Conservation (phyloP, 1,139 yeast species). For the Pichia sp. region DNA sequence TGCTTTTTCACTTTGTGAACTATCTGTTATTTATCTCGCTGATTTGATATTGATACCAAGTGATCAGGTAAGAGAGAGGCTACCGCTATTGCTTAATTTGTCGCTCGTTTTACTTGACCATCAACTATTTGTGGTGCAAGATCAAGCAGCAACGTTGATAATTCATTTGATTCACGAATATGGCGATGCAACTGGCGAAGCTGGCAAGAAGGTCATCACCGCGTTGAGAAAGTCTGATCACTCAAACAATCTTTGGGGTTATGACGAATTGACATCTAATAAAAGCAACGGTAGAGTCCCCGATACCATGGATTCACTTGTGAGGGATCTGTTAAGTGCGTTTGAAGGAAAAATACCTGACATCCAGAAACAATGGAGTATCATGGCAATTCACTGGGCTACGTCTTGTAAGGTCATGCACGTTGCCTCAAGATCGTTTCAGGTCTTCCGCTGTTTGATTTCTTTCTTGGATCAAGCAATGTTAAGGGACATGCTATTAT, state of each 20-base stretch:
- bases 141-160: slow-evolving; percentile 72
- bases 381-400: slow-evolving; percentile 85
- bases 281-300: slow-evolving; percentile 85
- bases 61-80: slow-evolving; percentile 46
- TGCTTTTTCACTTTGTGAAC: slow-evolving; percentile 79
- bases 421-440: slow-evolving; percentile 94
- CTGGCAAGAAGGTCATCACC: slow-evolving; percentile 45
- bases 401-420: slow-evolving; percentile 97
- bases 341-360: slow-evolving; percentile 37
- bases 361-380: slow-evolving; percentile 77
- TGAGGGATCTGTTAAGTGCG: slow-evolving; percentile 55
- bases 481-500: slow-evolving; percentile 90
- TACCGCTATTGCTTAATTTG: slow-evolving; percentile 79
- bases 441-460: slow-evolving; percentile 75
- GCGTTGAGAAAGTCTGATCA: slow-evolving; percentile 42
- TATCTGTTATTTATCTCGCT: slow-evolving; percentile 77
- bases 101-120: slow-evolving; percentile 81
- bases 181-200: slow-evolving; percentile 45
- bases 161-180: slow-evolving; percentile 66
- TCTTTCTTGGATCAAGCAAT: slow-evolving; percentile 77
- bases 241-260: slow-evolving; percentile 61
- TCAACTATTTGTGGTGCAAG: slow-evolving; percentile 74
- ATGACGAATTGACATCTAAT: slow-evolving; percentile 76
- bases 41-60: slow-evolving; percentile 63
- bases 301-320: slow-evolving; percentile 73